Percentiles rank a stretch among this genome's conserved stretches.
phyloP scores from a whole-genome alignment of 495 filamentous ascomycete species.

The Niebla homalea region DNA sequence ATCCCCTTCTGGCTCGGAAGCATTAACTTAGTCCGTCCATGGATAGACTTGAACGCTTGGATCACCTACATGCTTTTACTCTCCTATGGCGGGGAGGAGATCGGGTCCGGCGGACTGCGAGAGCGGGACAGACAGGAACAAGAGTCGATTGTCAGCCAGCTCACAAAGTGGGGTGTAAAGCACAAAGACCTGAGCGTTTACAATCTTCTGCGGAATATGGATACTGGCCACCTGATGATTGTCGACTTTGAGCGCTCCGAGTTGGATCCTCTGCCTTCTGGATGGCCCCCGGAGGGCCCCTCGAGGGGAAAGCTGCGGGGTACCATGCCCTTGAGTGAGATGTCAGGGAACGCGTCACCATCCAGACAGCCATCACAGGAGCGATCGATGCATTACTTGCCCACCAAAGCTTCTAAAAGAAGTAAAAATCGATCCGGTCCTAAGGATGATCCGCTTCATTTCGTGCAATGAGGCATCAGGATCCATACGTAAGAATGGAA shows the following conservation, averaged over 20 bases:
- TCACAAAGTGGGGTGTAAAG: conserved; percentile 6
- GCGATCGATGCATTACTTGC: too few relatives aligned
- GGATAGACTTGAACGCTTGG: conserved; percentile 18
- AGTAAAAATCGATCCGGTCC: too few relatives aligned
- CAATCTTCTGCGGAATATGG: conserved; percentile 15
- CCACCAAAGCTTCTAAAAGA: too few relatives aligned
- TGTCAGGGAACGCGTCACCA: too few relatives aligned
- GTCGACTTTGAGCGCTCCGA: conserved; percentile 16
- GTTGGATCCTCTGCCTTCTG: too few relatives aligned
- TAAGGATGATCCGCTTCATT: too few relatives aligned
- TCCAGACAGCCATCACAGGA: too few relatives aligned
- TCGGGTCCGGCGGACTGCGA: background rate
- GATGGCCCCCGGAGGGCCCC: too few relatives aligned
- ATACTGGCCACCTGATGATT: conserved; percentile 11
- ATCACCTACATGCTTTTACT: conserved; percentile 24
- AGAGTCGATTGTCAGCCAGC: background rate
- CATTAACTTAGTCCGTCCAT: conserved; percentile 20
- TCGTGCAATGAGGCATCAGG: too few relatives aligned
- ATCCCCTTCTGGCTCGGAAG: conserved; percentile 28
- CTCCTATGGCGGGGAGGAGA: conserved; percentile 17
- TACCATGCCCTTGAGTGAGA: too few relatives aligned
- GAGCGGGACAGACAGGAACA: conserved; percentile 8
- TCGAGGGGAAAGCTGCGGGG: too few relatives aligned
- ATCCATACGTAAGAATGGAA: too few relatives aligned
- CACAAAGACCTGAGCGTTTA: conserved; percentile 10